phyloP scores from a whole-genome alignment of 805 yeast genomes.

The Wickerhamiella nectarea region DNA sequence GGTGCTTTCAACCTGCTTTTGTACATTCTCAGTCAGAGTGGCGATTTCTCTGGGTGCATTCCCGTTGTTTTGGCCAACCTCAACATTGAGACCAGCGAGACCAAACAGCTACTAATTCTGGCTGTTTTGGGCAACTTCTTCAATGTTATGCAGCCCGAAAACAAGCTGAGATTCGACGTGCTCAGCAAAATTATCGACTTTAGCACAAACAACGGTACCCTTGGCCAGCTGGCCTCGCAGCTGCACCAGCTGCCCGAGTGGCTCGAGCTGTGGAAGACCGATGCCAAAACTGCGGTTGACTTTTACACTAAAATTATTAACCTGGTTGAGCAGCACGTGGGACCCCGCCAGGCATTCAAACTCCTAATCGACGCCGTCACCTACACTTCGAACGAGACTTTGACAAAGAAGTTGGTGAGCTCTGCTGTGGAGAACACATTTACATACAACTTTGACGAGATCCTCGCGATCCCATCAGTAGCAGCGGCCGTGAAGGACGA shows the following conservation, averaged over 20 bases:
- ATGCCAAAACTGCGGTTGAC: slow-evolving; percentile 18
- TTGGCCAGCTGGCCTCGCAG: slow-evolving; percentile 27
- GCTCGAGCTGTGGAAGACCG: slow-evolving; percentile 27
- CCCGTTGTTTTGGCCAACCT: slow-evolving; percentile 24
- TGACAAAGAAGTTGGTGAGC: slow-evolving; percentile 20
- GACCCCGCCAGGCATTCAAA: slow-evolving; percentile 10
- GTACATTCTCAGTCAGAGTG: slow-evolving; percentile 25
- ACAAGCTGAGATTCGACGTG: slow-evolving; percentile 23
- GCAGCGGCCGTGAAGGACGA: slow-evolving; percentile 19
- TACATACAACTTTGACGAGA: slow-evolving; percentile 23
- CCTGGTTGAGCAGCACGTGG: slow-evolving; percentile 11
- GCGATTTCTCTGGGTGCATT: slow-evolving; percentile 23
- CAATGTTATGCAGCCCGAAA: slow-evolving; percentile 25
- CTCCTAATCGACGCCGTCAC: slow-evolving; percentile 19
- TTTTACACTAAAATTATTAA: slow-evolving; percentile 21
- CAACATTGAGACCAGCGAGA: slow-evolving; percentile 17
- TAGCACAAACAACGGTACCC: slow-evolving; percentile 25
- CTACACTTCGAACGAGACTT: slow-evolving; percentile 7
- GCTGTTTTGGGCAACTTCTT: slow-evolving; percentile 29
- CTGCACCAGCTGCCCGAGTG: slow-evolving; percentile 27
- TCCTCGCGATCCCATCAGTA: slow-evolving; percentile 24
- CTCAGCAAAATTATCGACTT: slow-evolving; percentile 25
- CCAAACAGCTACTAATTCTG: slow-evolving; percentile 23
- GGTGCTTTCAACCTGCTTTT: slow-evolving; percentile 28
- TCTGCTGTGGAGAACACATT: slow-evolving; percentile 18